A percentile compares a stretch with the other conserved stretches of the same genome.
Evolutionary conservation across 1,284 basidiomycete species (phyloP).

Genomic region (Ganoderma leucocontextum): DNA sequence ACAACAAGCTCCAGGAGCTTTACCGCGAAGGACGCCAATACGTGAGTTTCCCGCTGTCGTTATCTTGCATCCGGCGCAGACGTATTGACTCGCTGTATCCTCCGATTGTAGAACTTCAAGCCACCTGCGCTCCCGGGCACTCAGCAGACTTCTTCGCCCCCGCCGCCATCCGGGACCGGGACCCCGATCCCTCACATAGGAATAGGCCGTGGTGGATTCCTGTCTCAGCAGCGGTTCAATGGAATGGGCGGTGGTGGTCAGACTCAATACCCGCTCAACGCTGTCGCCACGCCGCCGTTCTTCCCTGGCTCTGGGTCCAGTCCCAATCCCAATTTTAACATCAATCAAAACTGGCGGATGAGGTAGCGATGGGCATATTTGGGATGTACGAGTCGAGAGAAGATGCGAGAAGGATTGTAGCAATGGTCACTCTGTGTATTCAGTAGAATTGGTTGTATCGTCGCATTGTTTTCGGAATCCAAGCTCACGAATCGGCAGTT

Average conservation of each 20-base stretch:
- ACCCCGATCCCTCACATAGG: constrained; percentile 29
- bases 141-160: constrained; percentile 19
- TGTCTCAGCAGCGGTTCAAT: constrained; percentile 21
- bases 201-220: constrained; percentile 27
- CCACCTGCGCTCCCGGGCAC: constrained; percentile 26
- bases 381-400: background rate
- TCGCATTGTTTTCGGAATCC: constrained; percentile 15
- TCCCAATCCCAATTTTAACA: constrained; percentile 17
- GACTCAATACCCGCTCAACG: constrained; percentile 30
- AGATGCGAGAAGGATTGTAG: constrained; percentile 1
- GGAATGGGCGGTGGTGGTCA: constrained; percentile 13
- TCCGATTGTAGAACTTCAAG: constrained; percentile 32
- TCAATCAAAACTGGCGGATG: constrained; percentile 31
- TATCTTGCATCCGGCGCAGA: background rate
- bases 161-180: constrained; percentile 17
- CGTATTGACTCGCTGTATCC: background rate
- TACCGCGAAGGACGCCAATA: constrained; percentile 78
- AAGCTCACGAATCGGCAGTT: constrained; percentile 5
- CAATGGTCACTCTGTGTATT: constrained; percentile 10
- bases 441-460: constrained; percentile 14
- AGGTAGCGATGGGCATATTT: constrained; percentile 11
- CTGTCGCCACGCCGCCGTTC: constrained; percentile 29
- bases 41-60: constrained; percentile 51
- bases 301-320: constrained; percentile 16
- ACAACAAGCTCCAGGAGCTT: constrained; percentile 87